phyloP scores from a whole-genome alignment of 75 land plant genomes.

The Selaginella tamariscina region DNA sequence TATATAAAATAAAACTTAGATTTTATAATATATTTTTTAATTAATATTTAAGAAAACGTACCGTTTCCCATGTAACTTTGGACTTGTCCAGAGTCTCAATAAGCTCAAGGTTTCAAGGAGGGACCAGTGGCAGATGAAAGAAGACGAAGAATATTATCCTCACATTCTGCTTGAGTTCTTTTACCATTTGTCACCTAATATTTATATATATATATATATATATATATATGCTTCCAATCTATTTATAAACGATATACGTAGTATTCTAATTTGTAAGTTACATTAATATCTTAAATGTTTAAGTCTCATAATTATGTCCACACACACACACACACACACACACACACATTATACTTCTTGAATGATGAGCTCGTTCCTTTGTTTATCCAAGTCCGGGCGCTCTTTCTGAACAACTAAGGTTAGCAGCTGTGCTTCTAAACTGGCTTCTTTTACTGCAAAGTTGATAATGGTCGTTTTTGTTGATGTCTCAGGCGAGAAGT shows the following conservation, averaged over 20 bases:
- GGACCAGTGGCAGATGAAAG: constrained; percentile 24
- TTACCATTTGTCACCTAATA: constrained; percentile 21
- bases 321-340: neutral
- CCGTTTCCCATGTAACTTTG: constrained; percentile 29
- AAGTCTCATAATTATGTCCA: neutral
- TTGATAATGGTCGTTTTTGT: constrained; percentile 27
- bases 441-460: constrained; percentile 26
- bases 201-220: neutral
- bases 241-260: neutral
- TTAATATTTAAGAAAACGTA: neutral
- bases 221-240: neutral
- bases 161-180: constrained; percentile 23
- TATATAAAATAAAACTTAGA: neutral
- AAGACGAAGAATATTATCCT: constrained; percentile 19
- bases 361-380: constrained; percentile 25
- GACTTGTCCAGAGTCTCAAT: constrained; percentile 23
- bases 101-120: constrained; percentile 19
- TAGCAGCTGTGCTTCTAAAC: constrained; percentile 23
- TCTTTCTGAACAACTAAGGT: constrained; percentile 27
- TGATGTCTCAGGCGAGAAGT: constrained; percentile 22
- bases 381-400: constrained; percentile 28
- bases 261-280: neutral
- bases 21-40: neutral
- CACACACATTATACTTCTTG: neutral
- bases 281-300: too few species aligned